These are phyloP conservation scores for Baorangia bicolor DNA, from an alignment of 768 basidiomycete species.

Conservation along the genomic window DNA sequence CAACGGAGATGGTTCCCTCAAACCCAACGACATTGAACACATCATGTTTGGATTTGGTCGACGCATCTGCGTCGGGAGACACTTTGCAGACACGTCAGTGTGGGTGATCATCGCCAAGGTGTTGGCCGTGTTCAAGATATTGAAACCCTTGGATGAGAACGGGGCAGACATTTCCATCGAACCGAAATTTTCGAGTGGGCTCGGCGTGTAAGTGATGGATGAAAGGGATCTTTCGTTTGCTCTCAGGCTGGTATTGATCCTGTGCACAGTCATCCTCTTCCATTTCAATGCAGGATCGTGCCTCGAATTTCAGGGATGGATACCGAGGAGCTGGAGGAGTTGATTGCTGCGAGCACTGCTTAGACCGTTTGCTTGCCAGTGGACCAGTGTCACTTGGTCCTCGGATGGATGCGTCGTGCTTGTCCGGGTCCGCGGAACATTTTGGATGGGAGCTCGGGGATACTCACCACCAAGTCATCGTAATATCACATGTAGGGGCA, in stretches of 20 bases:
- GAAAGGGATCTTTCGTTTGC: not conserved
- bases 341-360: not conserved
- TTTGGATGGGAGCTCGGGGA: too few relatives aligned
- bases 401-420: too few relatives aligned
- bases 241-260: not conserved
- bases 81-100: conserved; percentile 18
- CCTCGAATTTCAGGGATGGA: conserved; percentile 1
- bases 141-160: conserved; percentile 5
- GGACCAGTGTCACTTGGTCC: too few relatives aligned
- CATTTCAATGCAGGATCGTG: not conserved
- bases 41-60: conserved; percentile 27
- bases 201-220: not conserved
- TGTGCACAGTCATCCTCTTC: not conserved
- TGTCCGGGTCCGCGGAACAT: too few relatives aligned
- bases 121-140: conserved; percentile 13
- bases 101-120: conserved; percentile 11
- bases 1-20: conserved; percentile 22
- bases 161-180: conserved; percentile 8
- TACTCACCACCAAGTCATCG: too few relatives aligned
- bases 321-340: not conserved
- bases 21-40: not conserved
- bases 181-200: not conserved
- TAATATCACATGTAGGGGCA: too few relatives aligned
- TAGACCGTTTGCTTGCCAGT: not conserved
- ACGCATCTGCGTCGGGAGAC: conserved; percentile 20